phyloP scores from a whole-genome alignment of 179 eudicot species.

The Dionaea muscipula region DNA sequence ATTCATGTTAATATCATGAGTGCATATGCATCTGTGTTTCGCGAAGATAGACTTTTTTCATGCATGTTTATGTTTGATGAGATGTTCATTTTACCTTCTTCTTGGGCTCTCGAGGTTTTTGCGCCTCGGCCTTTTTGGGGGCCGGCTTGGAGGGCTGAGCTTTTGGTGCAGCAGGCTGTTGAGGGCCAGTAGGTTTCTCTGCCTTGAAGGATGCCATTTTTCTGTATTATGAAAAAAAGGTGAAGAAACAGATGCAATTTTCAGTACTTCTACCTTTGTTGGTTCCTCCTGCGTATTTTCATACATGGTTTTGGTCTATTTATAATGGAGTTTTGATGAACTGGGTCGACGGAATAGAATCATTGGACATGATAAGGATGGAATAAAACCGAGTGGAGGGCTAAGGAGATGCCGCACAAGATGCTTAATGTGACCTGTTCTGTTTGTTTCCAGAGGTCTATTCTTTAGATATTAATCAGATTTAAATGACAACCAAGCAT shows the following conservation, averaged over 20 bases:
- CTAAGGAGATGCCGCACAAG: no score
- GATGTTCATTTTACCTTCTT: constrained; percentile 19
- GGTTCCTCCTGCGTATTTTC: not conserved
- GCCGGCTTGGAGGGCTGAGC: constrained; percentile 25
- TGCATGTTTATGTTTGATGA: not conserved
- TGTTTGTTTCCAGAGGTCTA: no score
- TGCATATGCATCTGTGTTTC: no score
- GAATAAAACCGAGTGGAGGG: no score
- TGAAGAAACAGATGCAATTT: not conserved
- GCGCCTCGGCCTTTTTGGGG: constrained; percentile 21
- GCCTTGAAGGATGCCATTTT: constrained; percentile 29
- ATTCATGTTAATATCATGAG: no score
- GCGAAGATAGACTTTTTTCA: not conserved
- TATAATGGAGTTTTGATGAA: not conserved
- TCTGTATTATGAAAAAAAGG: not conserved
- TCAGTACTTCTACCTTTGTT: not conserved
- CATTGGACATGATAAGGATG: no score
- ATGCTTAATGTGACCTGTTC: no score
- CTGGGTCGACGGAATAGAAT: not conserved
- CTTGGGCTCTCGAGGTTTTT: constrained; percentile 29
- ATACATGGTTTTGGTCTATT: not conserved
- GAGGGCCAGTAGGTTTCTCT: constrained; percentile 24
- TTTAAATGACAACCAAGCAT: no score
- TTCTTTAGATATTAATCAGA: no score
- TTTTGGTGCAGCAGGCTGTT: constrained; percentile 8